Conservation (phyloP, 768 basidiomycete species). For the Serpula lacrymans region DNA sequence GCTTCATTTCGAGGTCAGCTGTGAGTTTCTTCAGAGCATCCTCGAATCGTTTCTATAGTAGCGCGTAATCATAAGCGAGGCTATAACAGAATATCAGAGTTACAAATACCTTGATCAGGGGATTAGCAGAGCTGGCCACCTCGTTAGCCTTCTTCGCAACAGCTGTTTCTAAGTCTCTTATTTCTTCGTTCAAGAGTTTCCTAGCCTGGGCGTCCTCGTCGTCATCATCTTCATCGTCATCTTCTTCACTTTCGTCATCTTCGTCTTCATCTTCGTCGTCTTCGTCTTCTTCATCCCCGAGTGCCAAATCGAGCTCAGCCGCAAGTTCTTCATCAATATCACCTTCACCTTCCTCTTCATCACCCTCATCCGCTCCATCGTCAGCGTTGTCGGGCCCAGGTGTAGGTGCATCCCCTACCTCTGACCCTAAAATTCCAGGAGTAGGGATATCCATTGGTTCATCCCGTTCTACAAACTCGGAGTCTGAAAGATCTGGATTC, state of each 20-base stretch:
- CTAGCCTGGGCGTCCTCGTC: conserved; percentile 77
- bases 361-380: conserved; percentile 58
- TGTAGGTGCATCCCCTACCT: conserved; percentile 60
- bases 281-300: conserved; percentile 64
- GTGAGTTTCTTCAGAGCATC: conserved; percentile 87
- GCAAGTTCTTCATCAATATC: conserved; percentile 89
- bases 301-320: conserved; percentile 81
- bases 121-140: conserved; percentile 79
- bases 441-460: conserved; percentile 60
- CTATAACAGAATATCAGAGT: background rate
- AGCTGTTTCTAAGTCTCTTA: conserved; percentile 83
- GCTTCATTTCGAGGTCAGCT: conserved; percentile 83
- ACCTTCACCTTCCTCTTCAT: conserved; percentile 64
- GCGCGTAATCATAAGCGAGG: background rate
- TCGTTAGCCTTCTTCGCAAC: conserved; percentile 83
- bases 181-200: conserved; percentile 84
- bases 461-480: conserved; percentile 77
- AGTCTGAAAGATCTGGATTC: conserved; percentile 87
- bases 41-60: conserved; percentile 80
- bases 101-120: conserved; percentile 69
- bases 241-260: conserved; percentile 40
- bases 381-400: conserved; percentile 50
- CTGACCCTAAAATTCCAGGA: conserved; percentile 65
- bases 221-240: conserved; percentile 71
- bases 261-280: conserved; percentile 69